A percentile compares a stretch with the other conserved stretches of the same genome.
Evolutionary conservation across 2,329 filamentous ascomycete species (phyloP).

Genomic region (Trichophyton schoenleinii): DNA sequence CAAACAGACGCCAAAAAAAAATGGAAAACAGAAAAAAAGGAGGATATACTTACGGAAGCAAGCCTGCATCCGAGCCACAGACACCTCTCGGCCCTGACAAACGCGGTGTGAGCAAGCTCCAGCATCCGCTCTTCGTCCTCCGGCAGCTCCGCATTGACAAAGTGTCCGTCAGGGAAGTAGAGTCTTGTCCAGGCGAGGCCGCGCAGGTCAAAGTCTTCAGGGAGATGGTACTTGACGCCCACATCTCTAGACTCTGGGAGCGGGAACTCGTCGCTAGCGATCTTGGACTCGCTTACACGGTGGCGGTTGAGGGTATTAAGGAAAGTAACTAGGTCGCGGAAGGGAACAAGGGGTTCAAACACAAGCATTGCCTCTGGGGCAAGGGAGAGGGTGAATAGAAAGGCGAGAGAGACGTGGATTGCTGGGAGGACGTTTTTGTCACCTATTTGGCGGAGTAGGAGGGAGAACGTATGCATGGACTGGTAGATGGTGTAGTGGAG

Average conservation of each 20-base stretch:
- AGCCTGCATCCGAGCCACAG: slow-evolving; percentile 38
- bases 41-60: slow-evolving; percentile 28
- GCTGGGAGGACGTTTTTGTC: slow-evolving; percentile 43
- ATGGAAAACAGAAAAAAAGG: not conserved
- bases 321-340: slow-evolving; percentile 38
- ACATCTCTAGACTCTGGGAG: slow-evolving; percentile 26
- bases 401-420: slow-evolving; percentile 43
- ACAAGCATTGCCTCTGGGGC: slow-evolving; percentile 27
- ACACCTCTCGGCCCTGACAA: slow-evolving; percentile 40
- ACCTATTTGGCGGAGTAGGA: slow-evolving; percentile 36
- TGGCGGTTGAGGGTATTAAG: slow-evolving; percentile 41
- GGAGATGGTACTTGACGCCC: slow-evolving; percentile 33
- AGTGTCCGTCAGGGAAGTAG: slow-evolving; percentile 41
- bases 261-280: slow-evolving; percentile 33
- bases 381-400: slow-evolving; percentile 35
- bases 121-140: slow-evolving; percentile 45
- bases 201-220: slow-evolving; percentile 47
- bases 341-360: slow-evolving; percentile 37
- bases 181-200: slow-evolving; percentile 42
- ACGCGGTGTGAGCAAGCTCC: slow-evolving; percentile 38
- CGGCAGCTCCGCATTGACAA: slow-evolving; percentile 31
- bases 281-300: slow-evolving; percentile 24
- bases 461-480: slow-evolving; percentile 31
- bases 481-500: slow-evolving; percentile 27
- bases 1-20: not conserved